A percentile compares a stretch with the other conserved stretches of the same genome.
Conservation (phyloP, 108 stramenopile genomes). For the Chaetoceros tenuissimus region DNA sequence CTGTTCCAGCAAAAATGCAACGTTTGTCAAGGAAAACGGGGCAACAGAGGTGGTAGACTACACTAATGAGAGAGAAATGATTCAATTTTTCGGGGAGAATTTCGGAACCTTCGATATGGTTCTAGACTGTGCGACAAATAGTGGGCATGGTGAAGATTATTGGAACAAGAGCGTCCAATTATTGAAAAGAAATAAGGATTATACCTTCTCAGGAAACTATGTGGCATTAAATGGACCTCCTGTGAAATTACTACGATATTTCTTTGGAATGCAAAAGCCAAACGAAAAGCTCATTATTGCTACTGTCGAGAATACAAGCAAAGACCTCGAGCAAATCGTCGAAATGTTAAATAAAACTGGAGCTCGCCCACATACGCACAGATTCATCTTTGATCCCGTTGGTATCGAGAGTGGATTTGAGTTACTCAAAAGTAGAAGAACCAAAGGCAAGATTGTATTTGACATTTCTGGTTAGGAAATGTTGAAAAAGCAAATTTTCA, state of each 20-base stretch:
- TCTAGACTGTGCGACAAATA: slow-evolving; percentile 31
- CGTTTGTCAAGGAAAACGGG: slow-evolving; percentile 17
- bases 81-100: slow-evolving; percentile 18
- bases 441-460: slow-evolving; percentile 36
- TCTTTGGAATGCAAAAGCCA: not conserved
- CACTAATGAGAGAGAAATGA: slow-evolving; percentile 18
- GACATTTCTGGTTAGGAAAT: slow-evolving; percentile 13
- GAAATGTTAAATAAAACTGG: slow-evolving; percentile 8
- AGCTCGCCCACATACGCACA: slow-evolving; percentile 9
- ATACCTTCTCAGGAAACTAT: not conserved
- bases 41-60: slow-evolving; percentile 24
- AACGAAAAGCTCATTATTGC: not conserved
- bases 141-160: slow-evolving; percentile 37
- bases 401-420: slow-evolving; percentile 20
- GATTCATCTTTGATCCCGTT: slow-evolving; percentile 17
- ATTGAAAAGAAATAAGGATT: too few species aligned
- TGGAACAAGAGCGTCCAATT: not conserved
- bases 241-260: not conserved
- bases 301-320: not conserved
- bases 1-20: slow-evolving; percentile 34
- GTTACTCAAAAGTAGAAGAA: slow-evolving; percentile 22
- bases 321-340: slow-evolving; percentile 15
- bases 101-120: slow-evolving; percentile 27
- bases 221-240: not conserved
- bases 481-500: too few species aligned